Evolutionary conservation across 202 grass and related monocot genomes (phyloP).

Genomic region (Eragrostis tef): DNA sequence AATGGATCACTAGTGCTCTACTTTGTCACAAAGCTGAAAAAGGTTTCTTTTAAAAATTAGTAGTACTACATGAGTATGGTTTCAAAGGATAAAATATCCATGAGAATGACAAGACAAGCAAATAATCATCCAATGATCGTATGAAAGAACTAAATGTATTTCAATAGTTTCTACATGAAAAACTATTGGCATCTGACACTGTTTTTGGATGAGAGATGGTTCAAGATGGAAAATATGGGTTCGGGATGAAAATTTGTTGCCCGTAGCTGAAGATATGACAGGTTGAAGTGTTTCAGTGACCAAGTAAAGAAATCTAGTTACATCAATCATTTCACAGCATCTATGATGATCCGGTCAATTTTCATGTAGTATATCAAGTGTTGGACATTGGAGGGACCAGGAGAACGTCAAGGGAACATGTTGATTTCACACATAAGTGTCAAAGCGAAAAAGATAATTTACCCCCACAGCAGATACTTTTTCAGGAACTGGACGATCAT

Average conservation of each 20-base stretch:
- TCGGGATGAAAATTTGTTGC: background rate
- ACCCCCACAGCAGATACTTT: constrained; percentile 82
- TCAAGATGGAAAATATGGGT: constrained; percentile 35
- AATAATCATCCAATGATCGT: background rate
- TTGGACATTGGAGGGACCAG: background rate
- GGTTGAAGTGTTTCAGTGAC: background rate
- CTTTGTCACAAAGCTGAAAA: background rate
- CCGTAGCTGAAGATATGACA: constrained; percentile 9
- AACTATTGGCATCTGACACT: background rate
- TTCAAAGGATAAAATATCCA: constrained; percentile 23
- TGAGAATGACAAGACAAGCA: constrained; percentile 2
- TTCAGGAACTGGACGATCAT: constrained; percentile 81
- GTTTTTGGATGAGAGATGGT: constrained; percentile 10
- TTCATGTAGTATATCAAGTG: constrained; percentile 23
- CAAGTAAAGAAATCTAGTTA: background rate
- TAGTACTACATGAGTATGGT: background rate
- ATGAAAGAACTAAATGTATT: constrained; percentile 8
- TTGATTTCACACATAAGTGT: constrained; percentile 20
- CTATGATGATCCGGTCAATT: constrained; percentile 8
- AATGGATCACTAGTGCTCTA: too few relatives aligned
- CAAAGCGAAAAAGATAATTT: constrained; percentile 16
- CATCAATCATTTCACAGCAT: background rate
- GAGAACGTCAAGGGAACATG: constrained; percentile 2
- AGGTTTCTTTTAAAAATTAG: too few relatives aligned
- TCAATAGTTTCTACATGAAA: constrained; percentile 15